Conservation (phyloP, 2,329 filamentous ascomycete genomes). For the Lachnum nothofagi region DNA sequence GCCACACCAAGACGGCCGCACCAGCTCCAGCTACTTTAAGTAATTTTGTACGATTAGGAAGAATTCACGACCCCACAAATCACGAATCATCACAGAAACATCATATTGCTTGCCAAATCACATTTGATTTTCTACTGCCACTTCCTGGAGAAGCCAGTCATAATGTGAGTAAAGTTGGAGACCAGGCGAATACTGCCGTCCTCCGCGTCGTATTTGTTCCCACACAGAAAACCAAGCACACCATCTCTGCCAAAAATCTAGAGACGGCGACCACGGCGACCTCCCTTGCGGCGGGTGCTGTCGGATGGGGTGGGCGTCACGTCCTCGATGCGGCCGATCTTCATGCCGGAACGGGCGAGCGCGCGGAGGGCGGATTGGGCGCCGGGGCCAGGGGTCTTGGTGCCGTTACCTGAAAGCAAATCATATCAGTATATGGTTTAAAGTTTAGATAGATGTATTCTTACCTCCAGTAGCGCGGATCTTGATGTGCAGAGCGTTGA, state of each 20-base stretch:
- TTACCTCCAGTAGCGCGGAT: slow-evolving; percentile 97
- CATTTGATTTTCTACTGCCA: slow-evolving; percentile 29
- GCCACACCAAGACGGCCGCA: too few relatives aligned
- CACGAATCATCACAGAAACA: not conserved
- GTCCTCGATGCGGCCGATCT: slow-evolving; percentile 99
- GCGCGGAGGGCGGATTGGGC: slow-evolving; percentile 98
- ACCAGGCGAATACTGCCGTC: slow-evolving; percentile 63
- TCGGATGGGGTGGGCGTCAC: slow-evolving; percentile 98
- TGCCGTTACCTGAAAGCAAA: slow-evolving; percentile 71
- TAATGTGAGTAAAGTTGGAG: slow-evolving; percentile 53
- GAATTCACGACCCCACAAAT: not conserved
- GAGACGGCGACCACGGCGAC: slow-evolving; percentile 99
- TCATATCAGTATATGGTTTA: slow-evolving; percentile 4
- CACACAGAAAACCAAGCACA: slow-evolving; percentile 45
- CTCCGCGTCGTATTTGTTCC: slow-evolving; percentile 66
- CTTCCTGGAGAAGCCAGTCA: slow-evolving; percentile 30
- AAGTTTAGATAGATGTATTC: not conserved
- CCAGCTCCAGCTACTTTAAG: not conserved
- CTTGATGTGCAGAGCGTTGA: slow-evolving; percentile 99
- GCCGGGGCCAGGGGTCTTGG: slow-evolving; percentile 99
- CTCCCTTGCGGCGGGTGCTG: slow-evolving; percentile 99
- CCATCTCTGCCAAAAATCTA: slow-evolving; percentile 46
- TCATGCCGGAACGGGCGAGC: slow-evolving; percentile 98
- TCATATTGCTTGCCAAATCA: slow-evolving; percentile 7
- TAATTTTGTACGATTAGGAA: not conserved